These are phyloP conservation scores for Scutellaria galericulata DNA, from an alignment of 257 asterid genomes.

Conservation along the genomic window DNA sequence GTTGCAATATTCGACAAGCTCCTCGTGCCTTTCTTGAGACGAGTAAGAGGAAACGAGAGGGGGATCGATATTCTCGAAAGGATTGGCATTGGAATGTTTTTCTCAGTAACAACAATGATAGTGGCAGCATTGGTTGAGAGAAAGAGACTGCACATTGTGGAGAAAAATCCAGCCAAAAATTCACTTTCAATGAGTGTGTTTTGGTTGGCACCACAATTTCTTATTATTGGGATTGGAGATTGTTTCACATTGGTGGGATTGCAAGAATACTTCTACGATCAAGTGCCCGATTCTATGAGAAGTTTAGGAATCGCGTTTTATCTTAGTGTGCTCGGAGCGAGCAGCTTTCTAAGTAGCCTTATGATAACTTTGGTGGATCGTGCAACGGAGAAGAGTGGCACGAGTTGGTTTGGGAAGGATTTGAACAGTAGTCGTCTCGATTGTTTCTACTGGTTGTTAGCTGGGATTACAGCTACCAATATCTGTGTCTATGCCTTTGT, in stretches of 20 bases:
- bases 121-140: constrained; percentile 73
- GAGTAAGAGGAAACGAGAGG: constrained; percentile 58
- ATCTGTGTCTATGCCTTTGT: constrained; percentile 52
- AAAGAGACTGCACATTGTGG: constrained; percentile 46
- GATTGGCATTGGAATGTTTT: constrained; percentile 74
- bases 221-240: constrained; percentile 65
- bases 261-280: constrained; percentile 86
- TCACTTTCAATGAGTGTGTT: constrained; percentile 71
- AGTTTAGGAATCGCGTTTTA: constrained; percentile 84
- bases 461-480: constrained; percentile 50
- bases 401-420: constrained; percentile 59
- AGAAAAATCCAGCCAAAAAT: constrained; percentile 25
- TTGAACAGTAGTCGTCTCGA: constrained; percentile 52
- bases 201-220: constrained; percentile 81
- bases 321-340: constrained; percentile 73
- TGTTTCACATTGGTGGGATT: constrained; percentile 73
- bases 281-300: constrained; percentile 88
- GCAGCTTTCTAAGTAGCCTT: constrained; percentile 64
- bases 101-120: constrained; percentile 57
- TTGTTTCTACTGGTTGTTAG: constrained; percentile 53
- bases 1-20: constrained; percentile 57
- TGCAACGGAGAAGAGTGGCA: constrained; percentile 52
- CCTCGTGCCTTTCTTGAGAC: constrained; percentile 62
- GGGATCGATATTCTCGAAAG: constrained; percentile 73
- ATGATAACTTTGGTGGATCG: constrained; percentile 69